phyloP scores from a whole-genome alignment of 83 land plant species.

The Larix sibirica region DNA sequence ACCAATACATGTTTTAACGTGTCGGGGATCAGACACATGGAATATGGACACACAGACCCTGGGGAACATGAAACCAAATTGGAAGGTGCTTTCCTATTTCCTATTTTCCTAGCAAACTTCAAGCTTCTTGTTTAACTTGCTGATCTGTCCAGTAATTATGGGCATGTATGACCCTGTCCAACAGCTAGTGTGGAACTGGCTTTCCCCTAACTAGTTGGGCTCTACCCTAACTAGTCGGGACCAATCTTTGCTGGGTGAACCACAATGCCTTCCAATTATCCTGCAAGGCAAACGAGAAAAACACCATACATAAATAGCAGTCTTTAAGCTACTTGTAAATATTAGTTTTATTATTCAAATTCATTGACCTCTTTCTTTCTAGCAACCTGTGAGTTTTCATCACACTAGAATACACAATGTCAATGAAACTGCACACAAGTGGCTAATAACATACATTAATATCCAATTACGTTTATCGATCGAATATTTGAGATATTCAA shows the following conservation, averaged over 20 bases:
- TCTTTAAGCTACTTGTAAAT: neutral
- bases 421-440: too few relatives aligned
- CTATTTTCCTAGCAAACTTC: slow-evolving; percentile 28
- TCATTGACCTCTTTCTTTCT: too few relatives aligned
- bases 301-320: neutral
- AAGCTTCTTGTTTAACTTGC: slow-evolving; percentile 55
- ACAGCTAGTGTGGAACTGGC: slow-evolving; percentile 75
- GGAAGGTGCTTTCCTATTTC: neutral
- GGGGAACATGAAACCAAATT: neutral
- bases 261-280: slow-evolving; percentile 84
- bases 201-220: slow-evolving; percentile 76
- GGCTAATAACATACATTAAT: neutral
- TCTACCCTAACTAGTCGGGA: too few relatives aligned
- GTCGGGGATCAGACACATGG: too few relatives aligned
- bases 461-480: neutral
- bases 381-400: too few relatives aligned
- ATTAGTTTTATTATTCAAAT: neutral
- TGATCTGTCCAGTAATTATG: slow-evolving; percentile 72
- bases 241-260: slow-evolving; percentile 80
- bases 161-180: slow-evolving; percentile 69
- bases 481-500: neutral
- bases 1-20: too few relatives aligned
- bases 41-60: too few relatives aligned
- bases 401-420: too few relatives aligned
- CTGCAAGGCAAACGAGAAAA: slow-evolving; percentile 23